Evolutionary conservation across 2,329 filamentous ascomycete species (phyloP).

Genomic region (Fusarium duplospermum): DNA sequence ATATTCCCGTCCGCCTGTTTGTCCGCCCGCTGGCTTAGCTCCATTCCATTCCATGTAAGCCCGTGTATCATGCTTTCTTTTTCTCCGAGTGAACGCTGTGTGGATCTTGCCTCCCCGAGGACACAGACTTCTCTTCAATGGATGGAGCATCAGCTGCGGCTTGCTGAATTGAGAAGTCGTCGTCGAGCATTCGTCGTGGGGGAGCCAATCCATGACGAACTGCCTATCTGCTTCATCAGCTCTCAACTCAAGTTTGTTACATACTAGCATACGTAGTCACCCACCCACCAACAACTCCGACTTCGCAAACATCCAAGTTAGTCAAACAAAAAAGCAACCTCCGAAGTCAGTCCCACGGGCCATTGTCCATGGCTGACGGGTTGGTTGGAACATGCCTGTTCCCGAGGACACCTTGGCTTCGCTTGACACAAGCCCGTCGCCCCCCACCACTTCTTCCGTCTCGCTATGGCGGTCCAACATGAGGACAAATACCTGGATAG

Average conservation of each 20-base stretch:
- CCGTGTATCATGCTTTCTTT: constrained; percentile 12
- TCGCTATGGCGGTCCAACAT: not conserved
- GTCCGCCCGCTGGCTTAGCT: constrained; percentile 4
- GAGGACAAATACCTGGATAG: not conserved
- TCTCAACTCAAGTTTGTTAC: not conserved
- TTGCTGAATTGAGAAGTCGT: constrained; percentile 5
- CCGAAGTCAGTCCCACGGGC: not conserved
- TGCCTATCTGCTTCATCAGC: not conserved
- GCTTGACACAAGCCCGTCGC: not conserved
- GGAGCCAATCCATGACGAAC: not conserved
- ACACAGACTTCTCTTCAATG: not conserved
- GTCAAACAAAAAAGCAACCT: not conserved
- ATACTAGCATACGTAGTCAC: not conserved
- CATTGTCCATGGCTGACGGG: not conserved
- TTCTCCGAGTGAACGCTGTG: constrained; percentile 3
- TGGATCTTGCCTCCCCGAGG: not conserved
- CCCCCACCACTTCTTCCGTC: constrained; percentile 4
- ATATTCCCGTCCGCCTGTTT: constrained; percentile 2
- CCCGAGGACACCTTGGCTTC: not conserved
- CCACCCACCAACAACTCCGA: not conserved
- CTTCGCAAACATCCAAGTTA: not conserved
- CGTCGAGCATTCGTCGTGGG: not conserved
- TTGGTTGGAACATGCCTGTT: not conserved
- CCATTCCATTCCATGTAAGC: not conserved
- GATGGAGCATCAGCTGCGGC: constrained; percentile 13